Conservation (phyloP, 164 flowering plant species). For the Macadamia tetraphylla region DNA sequence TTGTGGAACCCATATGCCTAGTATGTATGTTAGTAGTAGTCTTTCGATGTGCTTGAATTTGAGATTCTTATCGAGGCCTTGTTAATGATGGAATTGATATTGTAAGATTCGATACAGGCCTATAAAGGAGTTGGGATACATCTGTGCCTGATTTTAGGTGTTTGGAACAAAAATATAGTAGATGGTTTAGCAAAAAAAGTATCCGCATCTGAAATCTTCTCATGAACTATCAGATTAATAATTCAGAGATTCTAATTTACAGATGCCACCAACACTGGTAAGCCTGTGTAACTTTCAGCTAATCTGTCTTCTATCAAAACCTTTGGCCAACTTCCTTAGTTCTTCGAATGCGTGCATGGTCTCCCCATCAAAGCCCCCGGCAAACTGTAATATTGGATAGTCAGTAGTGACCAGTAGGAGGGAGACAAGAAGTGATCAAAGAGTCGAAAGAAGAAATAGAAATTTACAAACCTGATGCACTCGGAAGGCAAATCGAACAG, state of each 20-base stretch:
- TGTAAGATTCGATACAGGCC: too few species aligned
- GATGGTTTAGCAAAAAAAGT: background rate
- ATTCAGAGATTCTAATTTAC: background rate
- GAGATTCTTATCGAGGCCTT: too few species aligned
- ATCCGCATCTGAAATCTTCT: background rate
- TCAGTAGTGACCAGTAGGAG: background rate
- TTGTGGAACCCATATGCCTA: too few species aligned
- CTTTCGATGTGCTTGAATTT: too few species aligned
- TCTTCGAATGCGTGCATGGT: constrained; percentile 20
- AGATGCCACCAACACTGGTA: too few species aligned
- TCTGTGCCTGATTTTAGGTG: too few species aligned
- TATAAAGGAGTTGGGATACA: too few species aligned
- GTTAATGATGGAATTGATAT: too few species aligned
- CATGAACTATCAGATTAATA: background rate
- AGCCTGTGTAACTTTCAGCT: too few species aligned
- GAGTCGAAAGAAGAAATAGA: background rate
- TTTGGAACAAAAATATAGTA: too few species aligned
- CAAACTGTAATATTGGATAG: constrained; percentile 15
- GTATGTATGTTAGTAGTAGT: too few species aligned
- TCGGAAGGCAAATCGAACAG: constrained; percentile 60
- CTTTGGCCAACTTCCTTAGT: constrained; percentile 9
- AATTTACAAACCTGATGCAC: constrained; percentile 33
- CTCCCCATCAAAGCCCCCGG: constrained; percentile 26
- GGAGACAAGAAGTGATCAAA: background rate
- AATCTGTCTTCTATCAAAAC: background rate